Base-by-base conservation (phyloP, 352 stramenopile species). In the Pythium diclinum region DNA sequence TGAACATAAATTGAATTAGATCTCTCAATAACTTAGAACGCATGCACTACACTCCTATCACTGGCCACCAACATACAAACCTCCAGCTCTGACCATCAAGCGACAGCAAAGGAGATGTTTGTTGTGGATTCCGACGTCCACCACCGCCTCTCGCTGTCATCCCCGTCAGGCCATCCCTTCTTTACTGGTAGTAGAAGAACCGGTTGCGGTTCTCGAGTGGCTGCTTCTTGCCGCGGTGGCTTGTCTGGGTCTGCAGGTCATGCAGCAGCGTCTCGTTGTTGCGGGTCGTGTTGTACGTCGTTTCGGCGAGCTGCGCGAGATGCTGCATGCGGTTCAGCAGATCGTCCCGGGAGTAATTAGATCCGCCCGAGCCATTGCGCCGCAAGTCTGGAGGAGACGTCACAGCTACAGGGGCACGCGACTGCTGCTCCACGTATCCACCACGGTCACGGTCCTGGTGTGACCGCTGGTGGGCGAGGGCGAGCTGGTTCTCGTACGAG, bases 311-410 rank as follows among this genome's bases (percentile, higher is more conserved):
- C 32, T 65, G 56, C 6, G 55, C 47, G 47, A 70, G 56, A 40
- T 63, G 64, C 49, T 70, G 64, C 64, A 70, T 70, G 52, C 64
- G 64, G 48, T 61, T 58, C 19, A 70, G 48, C 16, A 70, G 30
- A 32, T 70, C 57, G n/a, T 70, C 64, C 1, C 62, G 62, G 11
- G 62, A 38, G 23, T 58, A 60, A 13, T 62, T 56, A 13, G 61
- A 61, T 30, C 61, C 61, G 0, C 28, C 46, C 56, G 63, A 69
- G 40, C 59, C 56, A 53, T 60, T 33, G 34, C 63, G 63, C 23
- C 58, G 56, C 13, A 64, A 25, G 17, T 42, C 23, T 8, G 56
- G 56, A 25, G 56, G 42, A 3, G 46, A 38, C 0, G 56, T 40
- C 30, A 19, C 14, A 0, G 47, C 7, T 7, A 48, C 34, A 8